These are phyloP conservation scores for Malus hybrid DNA, from an alignment of 331 rosid genomes.

Conservation along the genomic window DNA sequence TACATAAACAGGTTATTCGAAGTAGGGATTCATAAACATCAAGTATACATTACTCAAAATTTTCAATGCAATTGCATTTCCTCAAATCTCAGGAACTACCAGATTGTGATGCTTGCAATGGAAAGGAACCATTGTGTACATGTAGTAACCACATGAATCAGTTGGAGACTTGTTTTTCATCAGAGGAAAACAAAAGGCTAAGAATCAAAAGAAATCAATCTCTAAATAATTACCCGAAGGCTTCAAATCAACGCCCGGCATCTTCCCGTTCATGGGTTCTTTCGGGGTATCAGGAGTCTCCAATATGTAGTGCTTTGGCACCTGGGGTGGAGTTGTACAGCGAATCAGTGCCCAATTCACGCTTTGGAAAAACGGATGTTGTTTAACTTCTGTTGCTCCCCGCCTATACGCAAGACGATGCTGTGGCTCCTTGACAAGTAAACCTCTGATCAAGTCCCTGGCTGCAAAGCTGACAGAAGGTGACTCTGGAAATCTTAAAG, in stretches of 20 bases:
- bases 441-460: slow-evolving; percentile 83
- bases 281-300: slow-evolving; percentile 25
- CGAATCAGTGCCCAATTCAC: slow-evolving; percentile 96
- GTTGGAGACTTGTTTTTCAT: slow-evolving; percentile 25
- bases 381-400: slow-evolving; percentile 89
- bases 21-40: background rate
- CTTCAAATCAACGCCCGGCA: slow-evolving; percentile 63
- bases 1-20: background rate
- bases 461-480: slow-evolving; percentile 95
- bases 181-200: background rate
- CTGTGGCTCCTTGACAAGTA: slow-evolving; percentile 95
- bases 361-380: slow-evolving; percentile 90
- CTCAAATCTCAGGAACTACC: slow-evolving; percentile 13
- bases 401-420: slow-evolving; percentile 91
- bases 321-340: slow-evolving; percentile 80
- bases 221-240: slow-evolving; percentile 91
- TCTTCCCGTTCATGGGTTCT: slow-evolving; percentile 36
- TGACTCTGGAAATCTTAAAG: slow-evolving; percentile 78
- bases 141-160: slow-evolving; percentile 24
- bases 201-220: slow-evolving; percentile 84
- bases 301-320: slow-evolving; percentile 51
- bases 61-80: slow-evolving; percentile 22
- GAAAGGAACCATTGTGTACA: slow-evolving; percentile 33
- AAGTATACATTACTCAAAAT: too few relatives aligned
- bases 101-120: slow-evolving; percentile 40